Percentiles rank a stretch among this genome's conserved stretches.
Evolutionary conservation across 208 protist genomes (phyloP).

Genomic region (Strigomonas culicis): DNA sequence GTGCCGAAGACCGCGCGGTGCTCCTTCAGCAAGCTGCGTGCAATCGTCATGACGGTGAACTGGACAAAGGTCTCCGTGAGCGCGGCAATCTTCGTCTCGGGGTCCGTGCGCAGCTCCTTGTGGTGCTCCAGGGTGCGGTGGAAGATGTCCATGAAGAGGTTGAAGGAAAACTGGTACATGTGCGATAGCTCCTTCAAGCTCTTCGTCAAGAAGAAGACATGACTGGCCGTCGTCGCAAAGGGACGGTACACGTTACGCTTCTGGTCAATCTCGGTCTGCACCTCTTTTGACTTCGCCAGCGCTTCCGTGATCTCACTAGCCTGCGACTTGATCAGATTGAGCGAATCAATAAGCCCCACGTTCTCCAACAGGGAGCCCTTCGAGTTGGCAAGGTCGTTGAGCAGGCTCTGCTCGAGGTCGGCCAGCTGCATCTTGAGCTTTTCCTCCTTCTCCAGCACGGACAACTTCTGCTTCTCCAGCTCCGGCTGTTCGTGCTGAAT

Average conservation of each 20-base stretch:
- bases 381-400: conserved; percentile 91
- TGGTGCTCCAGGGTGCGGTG: conserved; percentile 55
- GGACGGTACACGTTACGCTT: conserved; percentile 95
- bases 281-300: conserved; percentile 82
- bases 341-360: conserved; percentile 89
- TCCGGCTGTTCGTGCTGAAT: conserved; percentile 97
- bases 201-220: conserved; percentile 93
- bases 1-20: conserved; percentile 95
- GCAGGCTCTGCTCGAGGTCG: conserved; percentile 91
- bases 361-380: conserved; percentile 97
- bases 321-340: conserved; percentile 96
- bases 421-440: conserved; percentile 93
- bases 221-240: conserved; percentile 87
- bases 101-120: conserved; percentile 67
- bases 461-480: conserved; percentile 93
- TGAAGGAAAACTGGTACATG: conserved; percentile 98
- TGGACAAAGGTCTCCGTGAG: conserved; percentile 81
- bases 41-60: conserved; percentile 75
- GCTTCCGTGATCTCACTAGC: conserved; percentile 83
- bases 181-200: conserved; percentile 89
- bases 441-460: conserved; percentile 95
- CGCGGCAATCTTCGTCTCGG: conserved; percentile 81
- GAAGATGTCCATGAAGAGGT: conserved; percentile 90
- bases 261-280: conserved; percentile 90
- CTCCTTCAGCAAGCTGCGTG: conserved; percentile 93